Evolutionary conservation across 164 flowering plant species (phyloP), one percentile per base, ranked within the genome.

Genomic region (Vitis labrusca): DNA sequence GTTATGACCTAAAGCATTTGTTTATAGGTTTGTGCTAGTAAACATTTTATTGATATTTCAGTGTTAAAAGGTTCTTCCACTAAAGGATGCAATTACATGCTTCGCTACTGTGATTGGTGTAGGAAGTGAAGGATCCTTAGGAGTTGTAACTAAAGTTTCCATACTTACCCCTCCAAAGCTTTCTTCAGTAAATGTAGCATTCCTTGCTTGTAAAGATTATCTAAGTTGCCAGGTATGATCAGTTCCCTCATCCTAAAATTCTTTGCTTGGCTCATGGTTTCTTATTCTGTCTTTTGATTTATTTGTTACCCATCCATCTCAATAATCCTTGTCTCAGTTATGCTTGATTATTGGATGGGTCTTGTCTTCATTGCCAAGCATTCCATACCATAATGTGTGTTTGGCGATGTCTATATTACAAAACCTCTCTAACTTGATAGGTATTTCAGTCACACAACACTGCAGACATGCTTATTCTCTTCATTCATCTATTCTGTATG

Each of bases 91-190:
- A 55, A 60, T 54, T 61, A 17, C 54, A 44, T 73, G 51, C 9
- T 27, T 63, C 62, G 44, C 3, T 69, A 27, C 50, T 71, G 50
- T 69, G 51, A 52, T 66, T 74, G 57, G 30, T 76, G 66, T 76
- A 95, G 99, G 99, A 66, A 90, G 99, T 87, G 99, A 95, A 85
- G 99, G 99, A 64, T 88, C 99, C 27, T 76, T 93, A 76, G 99
- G 99, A 29, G 83, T 95, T 77, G 81, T 93, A 54, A 93, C 98
- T 56, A 95, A 90, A 79, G 89, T 95, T 70, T 90, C 99, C 48
- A 86, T 95, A 74, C 94, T 93, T 66, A 88, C 97, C 9, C 98
- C 98, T 63, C 88, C 89, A 54, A 90, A 86, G 84, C 80, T 93
- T 65, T 80, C 94, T 65, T 88, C 99, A 16, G 85, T 83, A 27